phyloP scores from a whole-genome alignment of 768 basidiomycete species.

The Leccinum boreale region DNA sequence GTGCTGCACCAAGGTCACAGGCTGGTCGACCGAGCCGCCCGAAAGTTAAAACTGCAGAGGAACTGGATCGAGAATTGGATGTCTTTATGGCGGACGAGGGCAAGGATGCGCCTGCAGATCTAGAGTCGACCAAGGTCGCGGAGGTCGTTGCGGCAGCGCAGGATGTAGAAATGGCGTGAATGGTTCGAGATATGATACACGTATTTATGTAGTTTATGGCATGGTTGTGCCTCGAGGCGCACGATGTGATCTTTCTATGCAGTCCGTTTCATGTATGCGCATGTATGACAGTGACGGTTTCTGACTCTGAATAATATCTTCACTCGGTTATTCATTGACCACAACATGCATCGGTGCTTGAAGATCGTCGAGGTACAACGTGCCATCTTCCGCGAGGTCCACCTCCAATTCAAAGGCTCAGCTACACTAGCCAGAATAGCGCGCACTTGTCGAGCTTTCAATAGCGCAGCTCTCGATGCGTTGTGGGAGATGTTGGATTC shows the following conservation, averaged over 20 bases:
- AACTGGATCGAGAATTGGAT: slow-evolving; percentile 87
- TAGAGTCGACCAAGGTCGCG: slow-evolving; percentile 11
- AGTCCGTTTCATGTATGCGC: neutral
- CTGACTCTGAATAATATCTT: neutral
- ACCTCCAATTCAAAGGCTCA: neutral
- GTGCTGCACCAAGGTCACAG: slow-evolving; percentile 17
- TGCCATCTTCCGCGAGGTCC: slow-evolving; percentile 19
- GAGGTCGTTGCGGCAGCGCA: slow-evolving; percentile 21
- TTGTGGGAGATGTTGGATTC: slow-evolving; percentile 23
- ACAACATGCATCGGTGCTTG: slow-evolving; percentile 25
- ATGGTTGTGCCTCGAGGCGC: neutral
- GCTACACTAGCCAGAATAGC: slow-evolving; percentile 21
- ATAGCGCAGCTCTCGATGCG: slow-evolving; percentile 20
- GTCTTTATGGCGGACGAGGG: slow-evolving; percentile 71
- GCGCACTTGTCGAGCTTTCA: slow-evolving; percentile 25
- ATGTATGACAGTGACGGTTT: neutral
- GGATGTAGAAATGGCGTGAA: slow-evolving; percentile 56
- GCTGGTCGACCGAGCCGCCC: slow-evolving; percentile 34
- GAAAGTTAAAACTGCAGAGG: slow-evolving; percentile 73
- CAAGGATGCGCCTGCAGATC: slow-evolving; percentile 21
- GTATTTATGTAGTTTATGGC: slow-evolving; percentile 21
- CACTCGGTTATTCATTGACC: neutral
- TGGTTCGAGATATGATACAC: neutral
- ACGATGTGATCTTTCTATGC: neutral
- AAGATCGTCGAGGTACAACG: slow-evolving; percentile 27